Evolutionary conservation across 129 eudicot genomes (phyloP).

Genomic region (Dittrichia graveolens): DNA sequence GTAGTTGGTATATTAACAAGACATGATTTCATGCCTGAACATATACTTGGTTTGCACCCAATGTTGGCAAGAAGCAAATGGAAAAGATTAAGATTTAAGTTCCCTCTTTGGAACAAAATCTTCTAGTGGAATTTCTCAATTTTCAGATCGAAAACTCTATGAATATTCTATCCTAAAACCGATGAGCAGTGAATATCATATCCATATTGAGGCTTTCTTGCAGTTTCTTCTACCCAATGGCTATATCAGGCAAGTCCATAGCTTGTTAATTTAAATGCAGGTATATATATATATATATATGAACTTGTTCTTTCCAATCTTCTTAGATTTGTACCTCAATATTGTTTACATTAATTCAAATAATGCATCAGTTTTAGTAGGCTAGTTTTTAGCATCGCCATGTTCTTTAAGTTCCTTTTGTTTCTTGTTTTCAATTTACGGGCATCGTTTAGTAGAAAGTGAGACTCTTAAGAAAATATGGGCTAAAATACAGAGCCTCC

Average conservation of each 20-base stretch:
- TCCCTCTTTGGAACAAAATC: slow-evolving; percentile 51
- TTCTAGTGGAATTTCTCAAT: slow-evolving; percentile 28
- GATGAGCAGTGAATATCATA: slow-evolving; percentile 1
- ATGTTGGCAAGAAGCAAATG: slow-evolving; percentile 57
- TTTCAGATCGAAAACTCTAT: background rate
- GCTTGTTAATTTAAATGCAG: background rate
- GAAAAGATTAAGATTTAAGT: slow-evolving; percentile 65
- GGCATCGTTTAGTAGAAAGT: background rate
- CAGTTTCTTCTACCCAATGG: slow-evolving; percentile 11
- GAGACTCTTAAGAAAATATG: background rate
- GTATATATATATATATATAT: slow-evolving; percentile 20
- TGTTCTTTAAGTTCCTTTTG: background rate
- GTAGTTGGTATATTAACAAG: slow-evolving; percentile 94
- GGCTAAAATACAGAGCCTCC: background rate
- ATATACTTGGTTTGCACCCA: slow-evolving; percentile 78
- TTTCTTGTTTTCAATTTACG: background rate
- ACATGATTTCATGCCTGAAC: slow-evolving; percentile 96
- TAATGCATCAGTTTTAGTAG: slow-evolving; percentile 8
- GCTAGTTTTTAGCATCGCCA: background rate
- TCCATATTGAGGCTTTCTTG: slow-evolving; percentile 11
- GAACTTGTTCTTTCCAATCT: slow-evolving; percentile 12
- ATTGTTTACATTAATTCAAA: slow-evolving; percentile 20
- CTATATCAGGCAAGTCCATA: slow-evolving; percentile 25
- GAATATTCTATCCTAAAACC: background rate
- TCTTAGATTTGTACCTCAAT: slow-evolving; percentile 2